Conservation (phyloP, 306 rosid species). For the cucumber (Cucumis sativus) region Cucumber_9930_V3 NC_026658.2:10867501-10868000, state of each 20-base stretch:
- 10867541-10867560: slow-evolving; percentile 27
- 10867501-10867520: slow-evolving; percentile 30
- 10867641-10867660: slow-evolving; percentile 62
- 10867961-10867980: slow-evolving; percentile 42
- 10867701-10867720: slow-evolving; percentile 7
- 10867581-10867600: slow-evolving; percentile 49
- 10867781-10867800: slow-evolving; percentile 84
- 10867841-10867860: slow-evolving; percentile 72
- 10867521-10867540: slow-evolving; percentile 61
- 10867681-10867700: slow-evolving; percentile 25
- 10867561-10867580: slow-evolving; percentile 29
- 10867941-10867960: slow-evolving; percentile 25
- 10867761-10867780: slow-evolving; percentile 56
- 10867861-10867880: slow-evolving; percentile 76
- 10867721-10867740: slow-evolving; percentile 35
- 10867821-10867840: slow-evolving; percentile 44
- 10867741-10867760: slow-evolving; percentile 34
- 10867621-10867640: slow-evolving; percentile 71
- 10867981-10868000: slow-evolving; percentile 73
- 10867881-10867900: slow-evolving; percentile 63
- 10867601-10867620: slow-evolving; percentile 50
- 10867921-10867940: slow-evolving; percentile 18
- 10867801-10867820: slow-evolving; percentile 51
- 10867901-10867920: slow-evolving; percentile 38
- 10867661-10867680: slow-evolving; percentile 46